A percentile compares a stretch with the other conserved stretches of the same genome.
phyloP scores from a whole-genome alignment of 139 green algal species.

The Closterium sp. region DNA sequence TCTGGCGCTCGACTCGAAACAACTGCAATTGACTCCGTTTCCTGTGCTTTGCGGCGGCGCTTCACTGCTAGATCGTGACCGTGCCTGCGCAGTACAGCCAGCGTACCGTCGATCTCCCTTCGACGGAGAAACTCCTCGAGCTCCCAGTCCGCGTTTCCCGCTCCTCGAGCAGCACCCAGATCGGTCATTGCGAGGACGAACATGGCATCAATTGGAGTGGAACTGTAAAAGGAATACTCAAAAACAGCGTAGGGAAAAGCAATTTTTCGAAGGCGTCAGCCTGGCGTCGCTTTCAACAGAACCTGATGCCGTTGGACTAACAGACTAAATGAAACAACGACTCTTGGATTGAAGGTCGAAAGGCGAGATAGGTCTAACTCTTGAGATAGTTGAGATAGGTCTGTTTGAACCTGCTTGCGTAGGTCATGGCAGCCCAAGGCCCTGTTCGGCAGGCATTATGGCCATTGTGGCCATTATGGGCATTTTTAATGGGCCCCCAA shows the following conservation, averaged over 20 bases:
- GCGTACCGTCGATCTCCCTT: background rate
- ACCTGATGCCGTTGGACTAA: background rate
- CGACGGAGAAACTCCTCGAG: background rate
- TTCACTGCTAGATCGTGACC: background rate
- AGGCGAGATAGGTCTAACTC: background rate
- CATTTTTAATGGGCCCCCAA: no score
- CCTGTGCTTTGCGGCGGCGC: background rate
- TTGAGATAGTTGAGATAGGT: background rate
- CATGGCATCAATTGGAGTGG: background rate
- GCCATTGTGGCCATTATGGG: no score
- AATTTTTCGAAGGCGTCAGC: background rate
- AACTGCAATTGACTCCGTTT: background rate
- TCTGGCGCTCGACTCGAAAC: no score
- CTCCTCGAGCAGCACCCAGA: background rate
- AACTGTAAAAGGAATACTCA: no score
- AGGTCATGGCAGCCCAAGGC: background rate
- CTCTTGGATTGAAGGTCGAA: background rate
- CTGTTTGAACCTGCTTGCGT: background rate
- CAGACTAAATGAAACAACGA: no score
- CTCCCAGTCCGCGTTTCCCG: background rate
- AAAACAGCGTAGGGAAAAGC: background rate
- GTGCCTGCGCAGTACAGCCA: background rate
- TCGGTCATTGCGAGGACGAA: background rate
- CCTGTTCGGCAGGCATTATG: no score
- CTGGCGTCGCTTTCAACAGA: background rate